These are phyloP conservation scores for Ophiostoma pallidulum DNA, from an alignment of 2,329 filamentous ascomycete genomes.

Conservation along the genomic window DNA sequence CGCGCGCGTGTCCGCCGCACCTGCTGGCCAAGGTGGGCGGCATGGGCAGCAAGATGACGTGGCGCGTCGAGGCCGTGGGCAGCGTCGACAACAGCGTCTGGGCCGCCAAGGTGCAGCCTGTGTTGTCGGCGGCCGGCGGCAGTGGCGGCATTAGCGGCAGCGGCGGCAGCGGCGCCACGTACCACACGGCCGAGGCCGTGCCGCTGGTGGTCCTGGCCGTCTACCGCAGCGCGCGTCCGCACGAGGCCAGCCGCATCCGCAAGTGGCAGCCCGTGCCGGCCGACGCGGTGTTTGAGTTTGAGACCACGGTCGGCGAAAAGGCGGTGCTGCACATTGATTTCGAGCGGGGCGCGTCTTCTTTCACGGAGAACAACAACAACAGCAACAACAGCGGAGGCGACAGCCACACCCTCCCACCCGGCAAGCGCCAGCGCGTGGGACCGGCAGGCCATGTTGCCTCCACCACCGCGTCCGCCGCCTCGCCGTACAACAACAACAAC, in stretches of 20 bases:
- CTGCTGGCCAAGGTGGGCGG: constrained; percentile 80
- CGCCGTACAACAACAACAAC: background rate
- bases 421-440: background rate
- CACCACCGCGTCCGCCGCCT: too few species aligned
- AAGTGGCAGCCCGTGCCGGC: constrained; percentile 70
- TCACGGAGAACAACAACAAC: background rate
- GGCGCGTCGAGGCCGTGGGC: constrained; percentile 71
- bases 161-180: constrained; percentile 40
- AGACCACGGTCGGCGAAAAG: constrained; percentile 80
- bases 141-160: too few species aligned
- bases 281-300: constrained; percentile 65
- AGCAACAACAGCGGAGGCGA: constrained; percentile 33
- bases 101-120: constrained; percentile 71
- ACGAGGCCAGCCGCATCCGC: constrained; percentile 71
- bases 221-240: constrained; percentile 62
- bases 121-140: constrained; percentile 48
- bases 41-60: constrained; percentile 71
- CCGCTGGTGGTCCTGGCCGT: constrained; percentile 79
- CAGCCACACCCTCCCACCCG: constrained; percentile 36
- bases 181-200: constrained; percentile 69
- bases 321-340: constrained; percentile 71
- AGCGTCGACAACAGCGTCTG: constrained; percentile 73
- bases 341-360: constrained; percentile 43
- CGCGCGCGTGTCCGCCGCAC: constrained; percentile 59
- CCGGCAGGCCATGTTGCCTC: background rate